Conservation (phyloP, 1,284 basidiomycete species). For the Xerocomus minutiporus region DNA sequence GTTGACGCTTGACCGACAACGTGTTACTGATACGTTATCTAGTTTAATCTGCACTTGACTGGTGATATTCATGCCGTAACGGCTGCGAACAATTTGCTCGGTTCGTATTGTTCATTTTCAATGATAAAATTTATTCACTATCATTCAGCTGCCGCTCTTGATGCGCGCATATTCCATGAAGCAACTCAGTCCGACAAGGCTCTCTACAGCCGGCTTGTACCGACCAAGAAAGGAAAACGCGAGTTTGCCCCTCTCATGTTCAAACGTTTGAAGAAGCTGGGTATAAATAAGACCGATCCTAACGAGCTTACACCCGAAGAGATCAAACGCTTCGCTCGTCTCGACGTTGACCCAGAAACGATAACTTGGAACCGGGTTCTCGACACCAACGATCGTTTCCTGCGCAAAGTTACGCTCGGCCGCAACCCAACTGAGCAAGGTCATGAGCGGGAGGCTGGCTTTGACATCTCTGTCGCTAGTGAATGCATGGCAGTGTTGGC, state of each 20-base stretch:
- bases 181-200: constrained; percentile 94
- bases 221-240: constrained; percentile 90
- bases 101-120: constrained; percentile 35
- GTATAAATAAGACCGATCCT: constrained; percentile 93
- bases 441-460: constrained; percentile 84
- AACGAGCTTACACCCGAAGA: constrained; percentile 92
- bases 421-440: constrained; percentile 90
- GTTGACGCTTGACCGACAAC: not conserved
- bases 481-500: constrained; percentile 99
- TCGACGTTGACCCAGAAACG: constrained; percentile 88
- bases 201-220: constrained; percentile 89
- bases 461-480: constrained; percentile 96
- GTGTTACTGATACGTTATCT: constrained; percentile 8
- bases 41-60: constrained; percentile 95
- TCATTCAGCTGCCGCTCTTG: constrained; percentile 81
- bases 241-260: constrained; percentile 96
- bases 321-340: constrained; percentile 82
- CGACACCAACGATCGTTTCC: constrained; percentile 96
- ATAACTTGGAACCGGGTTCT: constrained; percentile 98
- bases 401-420: constrained; percentile 92
- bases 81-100: constrained; percentile 94
- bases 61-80: constrained; percentile 98
- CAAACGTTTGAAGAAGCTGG: constrained; percentile 91
- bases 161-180: constrained; percentile 98
- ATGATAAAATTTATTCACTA: constrained; percentile 8